Evolutionary conservation across 805 yeast species (phyloP).

Genomic region (baker's yeast (Saccharomyces cerevisiae)): DNA sequence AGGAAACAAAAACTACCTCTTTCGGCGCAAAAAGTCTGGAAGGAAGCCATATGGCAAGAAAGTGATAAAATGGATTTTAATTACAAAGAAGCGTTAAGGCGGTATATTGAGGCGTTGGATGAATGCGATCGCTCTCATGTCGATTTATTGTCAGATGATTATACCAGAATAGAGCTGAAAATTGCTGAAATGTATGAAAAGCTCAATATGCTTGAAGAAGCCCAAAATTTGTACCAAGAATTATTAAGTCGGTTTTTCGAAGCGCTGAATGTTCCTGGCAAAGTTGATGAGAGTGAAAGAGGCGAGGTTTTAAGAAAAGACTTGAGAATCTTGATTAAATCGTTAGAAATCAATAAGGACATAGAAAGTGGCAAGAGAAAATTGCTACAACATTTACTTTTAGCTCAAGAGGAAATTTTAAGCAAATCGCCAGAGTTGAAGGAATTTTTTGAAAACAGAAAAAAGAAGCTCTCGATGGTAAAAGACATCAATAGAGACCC

Average conservation of each 20-base stretch:
- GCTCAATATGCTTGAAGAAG: slow-evolving; percentile 52
- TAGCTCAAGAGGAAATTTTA: slow-evolving; percentile 61
- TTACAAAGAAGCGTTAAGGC: slow-evolving; percentile 56
- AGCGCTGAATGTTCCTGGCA: slow-evolving; percentile 38
- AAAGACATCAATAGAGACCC: not conserved
- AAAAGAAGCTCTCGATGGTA: slow-evolving; percentile 14
- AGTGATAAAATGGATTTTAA: slow-evolving; percentile 49
- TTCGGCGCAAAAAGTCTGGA: slow-evolving; percentile 26
- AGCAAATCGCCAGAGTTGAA: slow-evolving; percentile 33
- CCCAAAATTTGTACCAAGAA: slow-evolving; percentile 59
- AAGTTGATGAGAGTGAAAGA: slow-evolving; percentile 31
- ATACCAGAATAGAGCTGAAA: slow-evolving; percentile 84
- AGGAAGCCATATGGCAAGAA: slow-evolving; percentile 81
- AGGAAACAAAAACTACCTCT: not conserved
- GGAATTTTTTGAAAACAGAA: slow-evolving; percentile 27
- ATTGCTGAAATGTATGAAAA: slow-evolving; percentile 81
- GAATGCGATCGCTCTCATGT: slow-evolving; percentile 46
- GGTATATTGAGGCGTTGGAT: slow-evolving; percentile 67
- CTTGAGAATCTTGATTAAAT: slow-evolving; percentile 57
- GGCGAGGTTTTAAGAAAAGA: slow-evolving; percentile 63
- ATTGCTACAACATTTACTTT: slow-evolving; percentile 50
- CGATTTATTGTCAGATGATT: slow-evolving; percentile 61
- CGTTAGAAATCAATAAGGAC: slow-evolving; percentile 48
- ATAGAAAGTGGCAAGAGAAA: slow-evolving; percentile 47
- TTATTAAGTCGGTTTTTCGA: slow-evolving; percentile 51